These are phyloP conservation scores for Sporothrix protearum DNA, from an alignment of 2,329 filamentous ascomycete species.

Conservation along the genomic window DNA sequence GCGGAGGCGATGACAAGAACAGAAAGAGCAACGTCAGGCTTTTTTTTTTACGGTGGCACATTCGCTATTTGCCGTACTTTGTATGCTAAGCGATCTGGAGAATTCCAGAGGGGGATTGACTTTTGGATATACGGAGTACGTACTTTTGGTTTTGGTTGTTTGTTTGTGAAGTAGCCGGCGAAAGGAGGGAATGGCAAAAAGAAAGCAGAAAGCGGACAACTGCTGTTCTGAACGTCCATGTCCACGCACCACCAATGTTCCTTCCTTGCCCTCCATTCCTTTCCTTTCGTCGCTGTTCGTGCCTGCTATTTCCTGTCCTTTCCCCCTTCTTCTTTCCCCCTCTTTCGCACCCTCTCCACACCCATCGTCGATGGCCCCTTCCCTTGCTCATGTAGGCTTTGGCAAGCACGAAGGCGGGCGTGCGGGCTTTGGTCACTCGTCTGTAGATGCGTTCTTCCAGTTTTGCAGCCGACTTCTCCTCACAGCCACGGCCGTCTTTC, in stretches of 20 bases:
- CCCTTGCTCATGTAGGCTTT: neutral
- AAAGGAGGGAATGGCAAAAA: constrained; percentile 10
- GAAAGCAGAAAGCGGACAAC: neutral
- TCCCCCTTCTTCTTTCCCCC: neutral
- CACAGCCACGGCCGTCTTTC: too few species aligned
- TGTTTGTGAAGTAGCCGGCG: neutral
- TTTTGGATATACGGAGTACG: neutral
- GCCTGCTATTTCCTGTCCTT: neutral
- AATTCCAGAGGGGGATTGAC: neutral
- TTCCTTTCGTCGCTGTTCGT: constrained; percentile 26
- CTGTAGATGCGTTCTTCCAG: too few species aligned
- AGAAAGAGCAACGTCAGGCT: neutral
- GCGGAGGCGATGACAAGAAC: constrained; percentile 8
- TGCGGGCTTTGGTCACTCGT: neutral
- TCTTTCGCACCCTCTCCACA: neutral
- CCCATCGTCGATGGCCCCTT: constrained; percentile 15
- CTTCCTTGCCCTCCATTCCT: neutral
- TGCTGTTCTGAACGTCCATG: neutral
- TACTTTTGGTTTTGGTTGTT: neutral
- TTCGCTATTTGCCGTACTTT: constrained; percentile 1
- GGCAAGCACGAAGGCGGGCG: neutral
- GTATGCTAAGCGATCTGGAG: neutral
- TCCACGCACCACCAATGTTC: neutral
- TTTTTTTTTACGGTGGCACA: neutral
- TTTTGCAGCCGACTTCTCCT: neutral